These are phyloP conservation scores for Zymoseptoria tritici DNA, from an alignment of 2,329 filamentous ascomycete species.

Conservation along the genomic window DNA sequence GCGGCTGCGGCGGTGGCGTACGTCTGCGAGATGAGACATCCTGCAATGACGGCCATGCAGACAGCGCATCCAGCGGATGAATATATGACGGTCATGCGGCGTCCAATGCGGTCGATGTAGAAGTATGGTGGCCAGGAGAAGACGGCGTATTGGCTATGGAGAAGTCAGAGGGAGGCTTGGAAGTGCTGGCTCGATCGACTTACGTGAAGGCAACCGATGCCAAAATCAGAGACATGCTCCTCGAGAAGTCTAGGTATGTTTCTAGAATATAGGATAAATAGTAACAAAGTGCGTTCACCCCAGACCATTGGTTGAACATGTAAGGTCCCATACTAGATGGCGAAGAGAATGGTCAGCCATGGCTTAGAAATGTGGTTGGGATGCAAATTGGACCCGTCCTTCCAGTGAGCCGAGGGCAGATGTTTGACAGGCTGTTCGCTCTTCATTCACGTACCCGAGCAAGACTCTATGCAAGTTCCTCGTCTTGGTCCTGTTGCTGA, in stretches of 20 bases:
- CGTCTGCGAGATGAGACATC: slow-evolving; percentile 23
- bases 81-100: slow-evolving; percentile 24
- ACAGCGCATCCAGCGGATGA: slow-evolving; percentile 28
- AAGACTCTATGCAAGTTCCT: slow-evolving; percentile 31
- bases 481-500: slow-evolving; percentile 30
- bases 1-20: slow-evolving; percentile 25
- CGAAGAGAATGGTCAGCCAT: no score
- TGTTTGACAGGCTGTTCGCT: no score
- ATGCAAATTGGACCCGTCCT: no score
- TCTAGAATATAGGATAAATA: slow-evolving; percentile 27
- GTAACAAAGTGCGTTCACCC: slow-evolving; percentile 24
- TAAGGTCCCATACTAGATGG: slow-evolving; percentile 29
- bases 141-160: slow-evolving; percentile 18
- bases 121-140: slow-evolving; percentile 29
- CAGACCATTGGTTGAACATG: slow-evolving; percentile 26
- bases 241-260: slow-evolving; percentile 22
- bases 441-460: slow-evolving; percentile 15
- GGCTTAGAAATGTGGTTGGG: no score
- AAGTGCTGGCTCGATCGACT: not conserved
- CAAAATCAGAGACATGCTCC: slow-evolving; percentile 25
- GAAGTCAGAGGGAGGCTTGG: no score
- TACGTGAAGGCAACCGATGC: slow-evolving; percentile 28
- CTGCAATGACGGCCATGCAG: slow-evolving; percentile 31
- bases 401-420: no score
- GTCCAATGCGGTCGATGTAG: slow-evolving; percentile 28